Base-by-base conservation (phyloP, 106 monocot species). In the Platanthera zijinensis region DNA sequence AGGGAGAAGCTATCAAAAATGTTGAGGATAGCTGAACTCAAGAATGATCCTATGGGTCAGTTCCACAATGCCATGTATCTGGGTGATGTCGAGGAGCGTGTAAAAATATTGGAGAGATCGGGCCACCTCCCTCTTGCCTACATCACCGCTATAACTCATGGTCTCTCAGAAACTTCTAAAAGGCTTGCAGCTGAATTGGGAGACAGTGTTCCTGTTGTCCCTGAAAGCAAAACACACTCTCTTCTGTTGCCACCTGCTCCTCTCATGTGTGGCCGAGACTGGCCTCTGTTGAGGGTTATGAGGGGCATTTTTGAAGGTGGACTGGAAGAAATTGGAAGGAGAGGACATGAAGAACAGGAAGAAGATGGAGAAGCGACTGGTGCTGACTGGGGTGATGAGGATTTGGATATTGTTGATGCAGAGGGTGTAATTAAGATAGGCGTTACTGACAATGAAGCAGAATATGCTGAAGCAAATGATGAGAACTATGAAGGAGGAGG, bases 61-160 rank as follows among this genome's bases (percentile, higher is more conserved):
- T 95, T 95, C 83, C 95, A 95, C 75, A 95, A 95, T 86, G 95
- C 95, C 17, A 79, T 95, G 77, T 95, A 95, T 82, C 80, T 95
- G 17, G 95, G 95, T 46, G 88, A 95, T 62, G 80, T 92, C 51
- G 74, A 81, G 50, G 92, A 95, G 69, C 73, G 92, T 1, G 86
- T 95, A 13, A 89, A 88, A 81, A 92, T 95, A 61, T 83, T 95
- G 72, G 92, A 95, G 80, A 89, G 86, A 78, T 83, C 89, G 63
- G 92, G 90, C 5, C 95, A 95, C 74, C 78, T 95, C 63, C 95
- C 95, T 53, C 92, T 95, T 67, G 95, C 95, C 12, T 95, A 89
- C 79, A 67, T 90, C 32, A 86, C 92, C 47, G 95, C 95, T 59
- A 74, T 80, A 32, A 82, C 82, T 78, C 95, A 95, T 48, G 92